A percentile compares a stretch with the other conserved stretches of the same genome.
phyloP scores from a whole-genome alignment of 2,329 filamentous ascomycete genomes.

The Ceratocystis albifundus region DNA sequence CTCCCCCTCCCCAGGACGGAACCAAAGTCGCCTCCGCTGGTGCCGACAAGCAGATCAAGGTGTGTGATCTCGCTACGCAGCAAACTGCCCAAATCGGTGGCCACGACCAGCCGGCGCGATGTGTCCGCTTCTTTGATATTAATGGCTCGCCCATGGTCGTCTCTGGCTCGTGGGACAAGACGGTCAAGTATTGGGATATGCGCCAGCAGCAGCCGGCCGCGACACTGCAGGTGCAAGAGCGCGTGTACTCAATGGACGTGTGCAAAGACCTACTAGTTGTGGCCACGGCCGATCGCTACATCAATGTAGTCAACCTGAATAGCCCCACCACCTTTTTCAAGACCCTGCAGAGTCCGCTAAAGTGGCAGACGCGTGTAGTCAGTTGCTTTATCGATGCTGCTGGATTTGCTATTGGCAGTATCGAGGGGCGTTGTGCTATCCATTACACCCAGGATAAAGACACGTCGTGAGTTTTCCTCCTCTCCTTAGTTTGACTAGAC shows the following conservation, averaged over 20 bases:
- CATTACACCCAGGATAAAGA: conserved; percentile 98
- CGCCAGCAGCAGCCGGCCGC: conserved; percentile 54
- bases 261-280: conserved; percentile 79
- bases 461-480: conserved; percentile 42
- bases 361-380: conserved; percentile 94
- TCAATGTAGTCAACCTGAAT: conserved; percentile 86
- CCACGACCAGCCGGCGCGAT: conserved; percentile 73
- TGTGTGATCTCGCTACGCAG: conserved; percentile 66
- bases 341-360: conserved; percentile 86
- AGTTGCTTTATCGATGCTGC: conserved; percentile 87
- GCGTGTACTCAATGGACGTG: conserved; percentile 85
- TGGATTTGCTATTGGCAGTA: conserved; percentile 89
- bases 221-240: conserved; percentile 57
- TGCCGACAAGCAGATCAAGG: conserved; percentile 79
- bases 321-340: conserved; percentile 90
- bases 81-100: conserved; percentile 64
- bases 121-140: conserved; percentile 64
- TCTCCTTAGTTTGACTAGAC: neutral
- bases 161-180: conserved; percentile 88
- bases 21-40: conserved; percentile 77
- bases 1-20: conserved; percentile 56
- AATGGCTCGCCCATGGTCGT: conserved; percentile 69
- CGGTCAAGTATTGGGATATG: conserved; percentile 79
- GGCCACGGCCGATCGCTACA: conserved; percentile 87
- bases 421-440: conserved; percentile 93